These are phyloP conservation scores for Tricholoma furcatifolium DNA, from an alignment of 768 basidiomycete genomes.

Conservation along the genomic window DNA sequence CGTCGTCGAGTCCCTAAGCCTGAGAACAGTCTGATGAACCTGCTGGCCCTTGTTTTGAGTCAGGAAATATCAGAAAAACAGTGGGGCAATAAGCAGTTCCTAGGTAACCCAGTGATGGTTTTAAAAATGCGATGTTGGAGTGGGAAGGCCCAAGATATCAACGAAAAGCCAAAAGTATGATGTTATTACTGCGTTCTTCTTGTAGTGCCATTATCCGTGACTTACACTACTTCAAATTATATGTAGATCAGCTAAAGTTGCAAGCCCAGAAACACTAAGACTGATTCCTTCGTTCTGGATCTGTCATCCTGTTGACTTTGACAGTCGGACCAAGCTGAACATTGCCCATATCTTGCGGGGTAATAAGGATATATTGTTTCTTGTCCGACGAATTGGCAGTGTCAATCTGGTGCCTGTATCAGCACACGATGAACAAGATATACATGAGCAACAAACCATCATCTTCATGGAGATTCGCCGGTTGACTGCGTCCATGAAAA, in stretches of 20 bases:
- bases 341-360: slow-evolving; percentile 90
- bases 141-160: too few species aligned
- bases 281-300: slow-evolving; percentile 55
- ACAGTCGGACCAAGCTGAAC: slow-evolving; percentile 67
- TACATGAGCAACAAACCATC: slow-evolving; percentile 61
- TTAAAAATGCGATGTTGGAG: too few species aligned
- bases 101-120: too few species aligned
- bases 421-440: background rate
- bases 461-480: slow-evolving; percentile 92
- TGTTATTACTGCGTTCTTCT: too few species aligned
- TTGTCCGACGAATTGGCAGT: slow-evolving; percentile 84
- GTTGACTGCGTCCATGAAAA: slow-evolving; percentile 95
- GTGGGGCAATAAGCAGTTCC: too few species aligned
- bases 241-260: background rate
- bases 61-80: too few species aligned
- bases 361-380: slow-evolving; percentile 94
- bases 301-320: slow-evolving; percentile 73
- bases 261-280: background rate
- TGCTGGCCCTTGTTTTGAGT: too few species aligned
- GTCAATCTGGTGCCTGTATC: slow-evolving; percentile 59
- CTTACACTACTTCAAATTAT: background rate
- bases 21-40: too few species aligned
- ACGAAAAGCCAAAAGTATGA: too few species aligned
- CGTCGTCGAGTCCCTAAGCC: too few species aligned
- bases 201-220: too few species aligned